A percentile compares a stretch with the other conserved stretches of the same genome.
These are phyloP conservation scores for Liquidambar formosana DNA, from an alignment of 164 flowering plant species.

Conservation along the genomic window DNA sequence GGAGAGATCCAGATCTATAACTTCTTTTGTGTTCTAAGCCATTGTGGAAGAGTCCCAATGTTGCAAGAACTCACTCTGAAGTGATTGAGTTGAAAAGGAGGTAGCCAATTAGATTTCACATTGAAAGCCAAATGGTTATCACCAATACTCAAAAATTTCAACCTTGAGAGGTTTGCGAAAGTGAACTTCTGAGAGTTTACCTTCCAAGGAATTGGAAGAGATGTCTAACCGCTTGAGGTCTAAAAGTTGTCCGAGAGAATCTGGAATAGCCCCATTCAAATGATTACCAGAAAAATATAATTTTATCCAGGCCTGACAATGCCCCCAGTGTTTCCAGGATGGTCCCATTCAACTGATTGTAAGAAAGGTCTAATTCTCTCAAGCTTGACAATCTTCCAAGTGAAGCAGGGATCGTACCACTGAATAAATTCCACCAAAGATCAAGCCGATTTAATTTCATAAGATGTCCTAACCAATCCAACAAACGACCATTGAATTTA, in stretches of 20 bases:
- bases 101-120: neutral
- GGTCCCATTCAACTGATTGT: slow-evolving; percentile 1
- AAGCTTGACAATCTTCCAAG: too few species aligned
- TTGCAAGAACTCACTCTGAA: neutral
- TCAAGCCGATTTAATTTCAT: neutral
- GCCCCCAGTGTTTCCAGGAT: too few species aligned
- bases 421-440: neutral
- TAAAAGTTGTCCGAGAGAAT: neutral
- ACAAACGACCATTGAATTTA: neutral
- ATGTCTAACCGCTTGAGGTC: neutral
- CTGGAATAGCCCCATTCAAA: too few species aligned
- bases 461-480: neutral
- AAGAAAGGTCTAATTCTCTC: neutral
- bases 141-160: neutral
- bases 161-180: slow-evolving; percentile 7
- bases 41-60: neutral
- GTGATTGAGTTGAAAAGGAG: slow-evolving; percentile 3
- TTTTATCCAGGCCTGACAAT: too few species aligned
- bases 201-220: slow-evolving; percentile 2
- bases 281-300: too few species aligned
- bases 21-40: neutral
- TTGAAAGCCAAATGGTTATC: slow-evolving; percentile 6
- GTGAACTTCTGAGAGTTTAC: slow-evolving; percentile 1
- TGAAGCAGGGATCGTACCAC: neutral
- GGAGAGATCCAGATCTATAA: neutral